phyloP scores from a whole-genome alignment of 176 grass and related monocot species.

The barley (Hordeum vulgare) region DNA sequence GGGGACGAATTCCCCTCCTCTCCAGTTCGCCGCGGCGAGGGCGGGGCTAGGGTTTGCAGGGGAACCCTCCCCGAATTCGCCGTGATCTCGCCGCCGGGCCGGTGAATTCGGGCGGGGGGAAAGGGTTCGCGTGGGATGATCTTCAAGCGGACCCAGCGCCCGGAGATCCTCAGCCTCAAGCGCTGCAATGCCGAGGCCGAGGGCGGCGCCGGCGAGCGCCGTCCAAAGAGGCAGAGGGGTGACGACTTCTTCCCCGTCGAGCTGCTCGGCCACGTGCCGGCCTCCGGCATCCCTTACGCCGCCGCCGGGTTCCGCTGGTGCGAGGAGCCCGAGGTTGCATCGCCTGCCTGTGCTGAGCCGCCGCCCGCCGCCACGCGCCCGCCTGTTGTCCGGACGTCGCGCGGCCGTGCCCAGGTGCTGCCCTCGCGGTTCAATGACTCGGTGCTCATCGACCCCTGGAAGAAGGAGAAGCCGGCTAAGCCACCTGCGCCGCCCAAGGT shows the following conservation, averaged over 20 bases:
- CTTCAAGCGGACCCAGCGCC: constrained; percentile 83
- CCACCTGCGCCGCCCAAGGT: constrained; percentile 11
- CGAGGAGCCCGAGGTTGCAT: constrained; percentile 16
- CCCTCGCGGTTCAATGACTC: constrained; percentile 93
- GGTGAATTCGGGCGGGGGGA: background rate
- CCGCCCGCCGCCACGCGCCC: constrained; percentile 29
- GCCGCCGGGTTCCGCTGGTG: constrained; percentile 44
- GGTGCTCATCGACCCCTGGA: constrained; percentile 81
- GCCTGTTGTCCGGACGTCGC: constrained; percentile 70
- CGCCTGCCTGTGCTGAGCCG: constrained; percentile 12
- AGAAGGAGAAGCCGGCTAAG: constrained; percentile 66
- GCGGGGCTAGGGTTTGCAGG: constrained; percentile 37
- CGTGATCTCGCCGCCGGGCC: constrained; percentile 17
- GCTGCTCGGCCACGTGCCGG: constrained; percentile 68
- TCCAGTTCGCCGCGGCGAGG: constrained; percentile 6
- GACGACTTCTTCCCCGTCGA: constrained; percentile 77
- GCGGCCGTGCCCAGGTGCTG: constrained; percentile 61
- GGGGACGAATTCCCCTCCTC: constrained; percentile 1
- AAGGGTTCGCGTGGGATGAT: constrained; percentile 70
- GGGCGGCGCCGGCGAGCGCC: constrained; percentile 13
- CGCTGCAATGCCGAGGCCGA: constrained; percentile 76
- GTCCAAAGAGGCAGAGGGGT: constrained; percentile 58
- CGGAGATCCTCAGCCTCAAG: constrained; percentile 60
- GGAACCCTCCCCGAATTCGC: background rate
- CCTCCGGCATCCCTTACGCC: constrained; percentile 50